Evolutionary conservation across 768 basidiomycete genomes (phyloP), one percentile per base, ranked within the genome.

Genomic region (Boletales sp.): DNA sequence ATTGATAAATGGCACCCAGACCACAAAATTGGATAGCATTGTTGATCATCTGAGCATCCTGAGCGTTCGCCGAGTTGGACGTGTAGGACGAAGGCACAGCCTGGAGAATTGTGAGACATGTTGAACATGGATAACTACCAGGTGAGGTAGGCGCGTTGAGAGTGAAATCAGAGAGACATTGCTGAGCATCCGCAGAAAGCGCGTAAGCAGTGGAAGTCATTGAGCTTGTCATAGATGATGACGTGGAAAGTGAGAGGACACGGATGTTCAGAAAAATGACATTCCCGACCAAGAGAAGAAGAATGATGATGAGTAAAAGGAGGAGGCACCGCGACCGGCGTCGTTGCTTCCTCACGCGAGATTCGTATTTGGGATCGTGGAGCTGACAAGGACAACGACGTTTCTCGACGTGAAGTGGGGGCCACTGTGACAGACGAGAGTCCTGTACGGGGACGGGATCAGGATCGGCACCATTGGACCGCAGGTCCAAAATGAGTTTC

Each of bases 1-100:
- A 67, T 43, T 73, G 72, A 54, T 72, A 78, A 52, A 80, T 56
- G 11, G 74, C 65, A 7, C 73, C 65, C 30, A 79, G 65, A 12
- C 77, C 66, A 50, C 78, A 80, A 52, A 80, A 80, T 53, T 80
- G 78, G 1, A 74, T 45, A 5, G 72, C 72, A 30, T 71, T 69
- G 31, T 51, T 48, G 42, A 72, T 62, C 21, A 53, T 44, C 51
- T 71, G 67, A 17, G 63, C 43, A 29, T 70, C 64, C 52, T 74
- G 62, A 17, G 65, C 41, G 43, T 73, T 68, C 21, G 65, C 62
- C 14, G 62, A 47, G 43, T 13, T 56, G 8, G 65, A 55, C 48
- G 59, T 53, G 39, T 64, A 67, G n/a, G 70, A 59, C 27, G 52
- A 63, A 5, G 78, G 69, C 15, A 78, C 65, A 8, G 62, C 61